Percentiles rank a stretch among this genome's conserved stretches.
These are phyloP conservation scores for Striga hermonthica DNA, from an alignment of 305 asterid genomes.

Conservation along the genomic window DNA sequence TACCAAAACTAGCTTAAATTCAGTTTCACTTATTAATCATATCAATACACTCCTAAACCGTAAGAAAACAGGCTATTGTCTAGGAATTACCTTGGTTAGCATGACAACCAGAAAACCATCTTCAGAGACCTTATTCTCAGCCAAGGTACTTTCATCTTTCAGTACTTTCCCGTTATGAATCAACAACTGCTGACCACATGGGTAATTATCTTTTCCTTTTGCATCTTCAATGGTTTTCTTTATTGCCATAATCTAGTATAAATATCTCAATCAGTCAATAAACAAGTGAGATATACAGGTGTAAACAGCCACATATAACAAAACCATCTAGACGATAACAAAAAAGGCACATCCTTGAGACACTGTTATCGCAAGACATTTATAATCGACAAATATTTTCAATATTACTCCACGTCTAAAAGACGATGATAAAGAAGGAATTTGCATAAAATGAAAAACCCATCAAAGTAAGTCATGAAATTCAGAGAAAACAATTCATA, in stretches of 20 bases:
- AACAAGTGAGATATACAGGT: neutral
- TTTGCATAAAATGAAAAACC: neutral
- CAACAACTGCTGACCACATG: constrained; percentile 76
- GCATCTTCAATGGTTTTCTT: constrained; percentile 74
- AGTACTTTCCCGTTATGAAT: constrained; percentile 78
- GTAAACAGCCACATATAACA: neutral
- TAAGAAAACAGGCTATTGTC: neutral
- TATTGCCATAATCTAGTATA: constrained; percentile 60
- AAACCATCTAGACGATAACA: neutral
- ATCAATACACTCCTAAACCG: neutral
- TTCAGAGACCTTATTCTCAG: constrained; percentile 69
- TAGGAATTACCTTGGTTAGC: constrained; percentile 64
- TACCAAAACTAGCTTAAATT: neutral
- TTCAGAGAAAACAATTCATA: neutral
- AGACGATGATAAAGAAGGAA: neutral
- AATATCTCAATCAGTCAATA: constrained; percentile 26
- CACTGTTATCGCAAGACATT: neutral
- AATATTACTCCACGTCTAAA: neutral
- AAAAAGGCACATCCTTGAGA: neutral
- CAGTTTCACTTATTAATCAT: too few species aligned
- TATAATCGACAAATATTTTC: neutral
- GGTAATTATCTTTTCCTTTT: constrained; percentile 73
- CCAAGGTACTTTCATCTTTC: constrained; percentile 71
- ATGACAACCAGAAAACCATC: constrained; percentile 85
- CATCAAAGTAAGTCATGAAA: neutral